Evolutionary conservation across 495 filamentous ascomycete genomes (phyloP), one percentile per base, ranked within the genome.

Genomic region (Copromyces sp.): DNA sequence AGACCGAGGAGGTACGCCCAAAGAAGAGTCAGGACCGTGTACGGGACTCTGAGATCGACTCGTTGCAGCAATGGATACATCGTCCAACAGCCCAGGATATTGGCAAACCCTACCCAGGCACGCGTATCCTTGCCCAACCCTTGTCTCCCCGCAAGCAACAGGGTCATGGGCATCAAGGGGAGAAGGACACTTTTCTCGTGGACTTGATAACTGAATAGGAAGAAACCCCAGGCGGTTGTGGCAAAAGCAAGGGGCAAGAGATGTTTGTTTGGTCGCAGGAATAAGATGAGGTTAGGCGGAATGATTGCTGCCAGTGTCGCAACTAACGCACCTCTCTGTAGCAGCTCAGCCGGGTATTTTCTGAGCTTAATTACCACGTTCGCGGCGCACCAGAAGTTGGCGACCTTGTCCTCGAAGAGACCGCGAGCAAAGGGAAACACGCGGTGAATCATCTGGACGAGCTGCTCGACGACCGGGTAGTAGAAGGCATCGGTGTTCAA

Each of bases 371-470:
- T 85, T 68, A 95, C 84, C 1, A 94, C 90, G 80, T 98, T 95
- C 69, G 94, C 83, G 16, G 93, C 90, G 79, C 95, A 99, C 95
- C 95, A 99, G 77, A 97, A 89, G 76, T 99, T 99, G 74, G 95
- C 95, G 40, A 99, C 95, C 80, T 99, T 99, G 83, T 98, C 95
- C 83, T 99, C 95, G 78, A 98, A 99, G 38, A 98, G 85, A 24
- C 95, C 95, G 38, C 95, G 90, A 14, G 94, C 89, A 76, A 99
- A 98, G 8, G 95, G 95, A 77, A 99, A 97, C 44, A 98, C 86
- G n/a, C 95, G 90, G 77, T 95, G 90, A 39, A 97, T 81, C 73
- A 91, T 88, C 80, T 99, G 95, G 2, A 89, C 83, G 12, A 94
- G 69, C 80, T 97, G 93, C 77, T 94, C 89, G 8, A 93, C 75